Percentiles rank a stretch among this genome's conserved stretches.
Evolutionary conservation across 1,284 basidiomycete genomes (phyloP).

Genomic region (Stereum hirsutum): DNA sequence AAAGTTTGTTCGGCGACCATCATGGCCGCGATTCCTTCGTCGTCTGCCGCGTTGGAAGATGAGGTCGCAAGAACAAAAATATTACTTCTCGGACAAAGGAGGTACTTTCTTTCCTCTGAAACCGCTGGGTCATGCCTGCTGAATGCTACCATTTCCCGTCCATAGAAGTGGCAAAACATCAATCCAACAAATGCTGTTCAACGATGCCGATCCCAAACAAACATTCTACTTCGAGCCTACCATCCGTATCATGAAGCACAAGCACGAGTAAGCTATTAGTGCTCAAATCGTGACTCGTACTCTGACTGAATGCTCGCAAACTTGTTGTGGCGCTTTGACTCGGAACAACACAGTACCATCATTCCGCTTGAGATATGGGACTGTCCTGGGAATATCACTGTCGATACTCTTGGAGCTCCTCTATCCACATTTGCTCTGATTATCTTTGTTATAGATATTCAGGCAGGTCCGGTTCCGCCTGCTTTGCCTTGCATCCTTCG

Average conservation of each 20-base stretch:
- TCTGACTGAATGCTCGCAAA: too few relatives aligned
- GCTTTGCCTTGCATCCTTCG: neutral
- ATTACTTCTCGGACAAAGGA: constrained; percentile 71
- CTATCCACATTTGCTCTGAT: constrained; percentile 73
- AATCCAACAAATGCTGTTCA: constrained; percentile 87
- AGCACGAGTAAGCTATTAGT: constrained; percentile 84
- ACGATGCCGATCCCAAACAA: constrained; percentile 76
- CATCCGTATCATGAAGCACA: constrained; percentile 65
- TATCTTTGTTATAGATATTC: constrained; percentile 96
- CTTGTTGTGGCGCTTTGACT: neutral
- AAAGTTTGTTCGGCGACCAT: too few relatives aligned
- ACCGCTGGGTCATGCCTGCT: constrained; percentile 1
- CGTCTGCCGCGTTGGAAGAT: too few relatives aligned
- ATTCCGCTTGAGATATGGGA: constrained; percentile 95
- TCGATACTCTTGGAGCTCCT: constrained; percentile 65
- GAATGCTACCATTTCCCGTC: neutral
- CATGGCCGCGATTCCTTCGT: too few relatives aligned
- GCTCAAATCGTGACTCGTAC: too few relatives aligned
- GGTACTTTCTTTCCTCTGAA: constrained; percentile 38
- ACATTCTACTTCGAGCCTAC: constrained; percentile 90
- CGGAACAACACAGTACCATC: constrained; percentile 57
- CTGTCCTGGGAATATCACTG: constrained; percentile 79
- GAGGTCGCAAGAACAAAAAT: constrained; percentile 49
- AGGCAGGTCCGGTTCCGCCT: too few relatives aligned
- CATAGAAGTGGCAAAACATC: constrained; percentile 88